Base-by-base conservation (phyloP, 768 basidiomycete species). In the Leucosporidium scottii region DNA sequence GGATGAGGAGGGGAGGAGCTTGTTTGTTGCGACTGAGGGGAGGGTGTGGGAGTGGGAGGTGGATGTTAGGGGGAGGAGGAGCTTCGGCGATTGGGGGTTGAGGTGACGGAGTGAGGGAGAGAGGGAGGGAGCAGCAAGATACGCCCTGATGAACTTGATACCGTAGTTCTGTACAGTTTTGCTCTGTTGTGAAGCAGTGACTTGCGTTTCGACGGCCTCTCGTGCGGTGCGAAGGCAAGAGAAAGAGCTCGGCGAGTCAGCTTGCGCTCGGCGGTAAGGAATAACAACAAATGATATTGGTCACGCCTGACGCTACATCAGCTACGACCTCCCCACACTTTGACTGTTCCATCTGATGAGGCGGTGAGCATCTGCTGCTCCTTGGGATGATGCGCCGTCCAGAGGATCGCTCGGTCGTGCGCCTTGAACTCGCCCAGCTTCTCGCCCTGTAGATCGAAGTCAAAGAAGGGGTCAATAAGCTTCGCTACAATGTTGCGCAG, bases 331-430 rank as follows among this genome's bases (percentile, higher is more conserved):
- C 70, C 67, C 93, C 93, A 97, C 21, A 97, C 85, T 78, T 93
- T 94, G 65, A 88, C 88, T 12, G 87, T 88, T 23, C 93, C 93
- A 77, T 97, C 93, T 25, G 89, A 88, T 74, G 91, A 90, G 1
- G 91, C 86, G 4, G 92, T 93, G 54, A 93, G 79, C 84, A 96
- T 84, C 77, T 96, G 91, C 23, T 85, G 85, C 9, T 84, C 82
- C 64, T 91, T 87, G 12, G 91, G 92, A 78, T 93, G 90, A 73
- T 91, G 85, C 79, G 93, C 91, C 3, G 90, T 86, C 91, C 93
- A 96, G 17, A 90, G 90, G 59, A 96, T 86, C 34, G 89, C 83
- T 77, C 89, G 91, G 50, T 86, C 81, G 76, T 97, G 94, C 1
- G 84, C 85, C 75, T 86, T 85, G 31, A 86, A 31, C 87, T 87